Conservation (phyloP, 225 moss, liverwort and hornwort species). For the Rhytidiadelphus loreus region DNA sequence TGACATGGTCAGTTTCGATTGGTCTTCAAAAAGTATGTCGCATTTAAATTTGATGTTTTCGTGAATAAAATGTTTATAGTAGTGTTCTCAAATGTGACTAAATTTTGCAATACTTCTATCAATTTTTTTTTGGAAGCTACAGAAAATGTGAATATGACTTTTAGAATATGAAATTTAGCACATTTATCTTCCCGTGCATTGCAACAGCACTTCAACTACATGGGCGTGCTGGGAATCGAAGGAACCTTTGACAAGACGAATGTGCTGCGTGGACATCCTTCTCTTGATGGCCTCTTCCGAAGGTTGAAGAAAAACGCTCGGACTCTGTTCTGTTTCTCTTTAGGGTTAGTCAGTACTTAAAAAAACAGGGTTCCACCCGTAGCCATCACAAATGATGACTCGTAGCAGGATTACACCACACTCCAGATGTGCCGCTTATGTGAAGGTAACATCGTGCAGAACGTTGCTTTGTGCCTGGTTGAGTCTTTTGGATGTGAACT, state of each 20-base stretch:
- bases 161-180: too few relatives aligned
- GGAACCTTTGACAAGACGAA: background rate
- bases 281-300: background rate
- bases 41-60: background rate
- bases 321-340: background rate
- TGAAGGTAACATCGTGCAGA: background rate
- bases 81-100: background rate
- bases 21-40: background rate
- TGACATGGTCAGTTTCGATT: background rate
- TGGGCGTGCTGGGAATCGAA: background rate
- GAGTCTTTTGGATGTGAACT: background rate
- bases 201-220: background rate
- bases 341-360: background rate
- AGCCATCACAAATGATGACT: background rate
- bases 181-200: background rate
- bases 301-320: background rate
- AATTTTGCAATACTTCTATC: background rate
- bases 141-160: background rate
- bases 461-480: background rate
- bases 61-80: background rate
- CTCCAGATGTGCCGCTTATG: background rate
- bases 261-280: background rate
- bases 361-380: background rate
- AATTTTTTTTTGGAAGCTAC: background rate
- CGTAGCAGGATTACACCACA: background rate